Conservation (phyloP, 768 basidiomycete genomes). For the Rhizopogon vulgaris region DNA sequence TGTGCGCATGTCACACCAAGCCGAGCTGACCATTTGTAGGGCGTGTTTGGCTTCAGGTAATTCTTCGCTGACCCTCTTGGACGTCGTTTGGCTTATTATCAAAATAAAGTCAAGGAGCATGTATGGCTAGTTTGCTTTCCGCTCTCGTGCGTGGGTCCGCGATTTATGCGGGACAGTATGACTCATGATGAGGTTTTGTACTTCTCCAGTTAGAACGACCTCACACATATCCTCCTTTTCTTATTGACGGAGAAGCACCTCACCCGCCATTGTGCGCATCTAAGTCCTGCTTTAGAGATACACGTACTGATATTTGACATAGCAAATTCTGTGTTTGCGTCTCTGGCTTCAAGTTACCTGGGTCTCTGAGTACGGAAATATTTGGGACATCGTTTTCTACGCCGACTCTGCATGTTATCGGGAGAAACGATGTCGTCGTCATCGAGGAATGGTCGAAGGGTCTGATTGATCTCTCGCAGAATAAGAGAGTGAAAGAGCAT, state of each 20-base stretch:
- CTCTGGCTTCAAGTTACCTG: slow-evolving; percentile 56
- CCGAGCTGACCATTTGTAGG: slow-evolving; percentile 34
- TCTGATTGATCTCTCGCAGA: slow-evolving; percentile 48
- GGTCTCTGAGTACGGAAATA: slow-evolving; percentile 42
- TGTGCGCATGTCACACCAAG: neutral
- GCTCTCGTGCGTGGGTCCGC: slow-evolving; percentile 48
- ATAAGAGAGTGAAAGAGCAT: slow-evolving; percentile 66
- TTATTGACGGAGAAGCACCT: slow-evolving; percentile 55
- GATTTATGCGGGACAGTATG: slow-evolving; percentile 16
- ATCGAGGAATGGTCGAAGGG: slow-evolving; percentile 56
- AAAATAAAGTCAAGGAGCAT: slow-evolving; percentile 63
- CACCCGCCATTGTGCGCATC: slow-evolving; percentile 66
- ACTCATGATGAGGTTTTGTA: slow-evolving; percentile 1
- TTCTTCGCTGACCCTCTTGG: slow-evolving; percentile 2
- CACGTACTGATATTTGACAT: neutral
- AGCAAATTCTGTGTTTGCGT: slow-evolving; percentile 75
- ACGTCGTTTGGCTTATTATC: slow-evolving; percentile 1
- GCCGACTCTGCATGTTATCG: slow-evolving; percentile 73
- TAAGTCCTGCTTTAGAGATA: neutral
- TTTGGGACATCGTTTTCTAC: slow-evolving; percentile 53
- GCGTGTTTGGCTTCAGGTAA: slow-evolving; percentile 76
- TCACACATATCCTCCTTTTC: slow-evolving; percentile 46
- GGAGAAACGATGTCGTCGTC: slow-evolving; percentile 73
- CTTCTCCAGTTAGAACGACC: slow-evolving; percentile 47
- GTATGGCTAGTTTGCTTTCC: slow-evolving; percentile 63